Base-by-base conservation (phyloP, 495 filamentous ascomycete genomes). In the Podospora anserina region DNA sequence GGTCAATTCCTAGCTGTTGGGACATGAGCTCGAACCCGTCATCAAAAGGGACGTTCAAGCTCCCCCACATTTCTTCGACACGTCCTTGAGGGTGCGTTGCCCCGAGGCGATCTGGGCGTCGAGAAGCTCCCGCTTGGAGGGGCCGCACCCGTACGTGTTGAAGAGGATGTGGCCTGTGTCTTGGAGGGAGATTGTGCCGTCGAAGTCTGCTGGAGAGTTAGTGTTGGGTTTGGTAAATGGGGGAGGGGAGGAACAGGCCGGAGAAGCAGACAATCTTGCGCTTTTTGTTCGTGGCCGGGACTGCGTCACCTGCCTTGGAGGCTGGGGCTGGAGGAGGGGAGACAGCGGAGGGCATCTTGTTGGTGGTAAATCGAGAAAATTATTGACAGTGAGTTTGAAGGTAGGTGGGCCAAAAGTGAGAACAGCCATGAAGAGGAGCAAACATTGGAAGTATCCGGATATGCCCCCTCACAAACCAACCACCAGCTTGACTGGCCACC, bases 131-230 rank as follows among this genome's bases (percentile, higher is more conserved):
- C 88, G 82, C 54, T 82, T 83, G 32, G 81, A 74, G 5, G 78
- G 76, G 66, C 89, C 89, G 78, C 89, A 91, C 67, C 90, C 90
- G 68, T 88, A 83, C 71, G 78, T 78, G 72, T 91, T 88, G 78
- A 91, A 89, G 55, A 92, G 84, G 74, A 91, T 85, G 76, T 91
- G 90, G 59, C 90, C 90, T 16, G 88, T 91, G 68, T 91, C 90
- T 84, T 92, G 88, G 84, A 91, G 88, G 81, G 89, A 91, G 72
- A 92, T 92, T 49, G 90, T 91, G 69, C 90, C 90, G 73, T 92
- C 89, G 71, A 91, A 92, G 77, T 92, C 89, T 89, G 60, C 20
- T 9, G 9, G 39, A 13, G 2, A 13, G 2, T 49, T 13, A 49
- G 9, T 49, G 5, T 49, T 49, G 15, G 9, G 39, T 39, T 39